Evolutionary conservation across 495 filamentous ascomycete genomes (phyloP).

Genomic region (Lasiosphaeriaceae sp.): DNA sequence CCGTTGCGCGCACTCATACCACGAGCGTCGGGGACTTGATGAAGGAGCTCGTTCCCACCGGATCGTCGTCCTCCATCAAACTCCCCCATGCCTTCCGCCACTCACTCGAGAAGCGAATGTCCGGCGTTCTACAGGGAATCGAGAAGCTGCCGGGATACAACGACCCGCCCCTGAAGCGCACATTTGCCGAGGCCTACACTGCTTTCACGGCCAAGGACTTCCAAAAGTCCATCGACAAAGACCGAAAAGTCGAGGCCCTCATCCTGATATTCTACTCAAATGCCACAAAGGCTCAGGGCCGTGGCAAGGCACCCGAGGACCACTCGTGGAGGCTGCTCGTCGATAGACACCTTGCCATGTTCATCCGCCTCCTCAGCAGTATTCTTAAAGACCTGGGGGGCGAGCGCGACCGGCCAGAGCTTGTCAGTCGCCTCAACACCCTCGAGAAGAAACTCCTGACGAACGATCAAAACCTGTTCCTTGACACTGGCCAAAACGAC

Average conservation of each 20-base stretch:
- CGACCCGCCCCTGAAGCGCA: slow-evolving; percentile 82
- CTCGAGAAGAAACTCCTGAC: slow-evolving; percentile 90
- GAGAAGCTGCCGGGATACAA: slow-evolving; percentile 71
- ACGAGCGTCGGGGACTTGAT: slow-evolving; percentile 64
- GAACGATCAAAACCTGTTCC: slow-evolving; percentile 86
- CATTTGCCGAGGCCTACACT: slow-evolving; percentile 78
- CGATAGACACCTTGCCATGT: slow-evolving; percentile 91
- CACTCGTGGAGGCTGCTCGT: slow-evolving; percentile 90
- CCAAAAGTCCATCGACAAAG: slow-evolving; percentile 87
- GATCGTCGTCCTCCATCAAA: slow-evolving; percentile 39
- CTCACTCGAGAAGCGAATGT: slow-evolving; percentile 73
- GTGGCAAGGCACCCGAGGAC: slow-evolving; percentile 77
- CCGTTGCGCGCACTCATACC: slow-evolving; percentile 60
- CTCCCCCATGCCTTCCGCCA: slow-evolving; percentile 54
- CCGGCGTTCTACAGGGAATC: slow-evolving; percentile 72
- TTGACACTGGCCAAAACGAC: slow-evolving; percentile 49
- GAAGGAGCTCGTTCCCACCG: slow-evolving; percentile 46
- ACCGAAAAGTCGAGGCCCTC: slow-evolving; percentile 89
- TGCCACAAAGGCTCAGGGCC: slow-evolving; percentile 75
- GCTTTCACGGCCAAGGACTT: slow-evolving; percentile 71
- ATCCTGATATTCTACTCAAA: slow-evolving; percentile 77
- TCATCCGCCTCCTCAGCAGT: slow-evolving; percentile 79
- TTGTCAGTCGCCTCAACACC: slow-evolving; percentile 70
- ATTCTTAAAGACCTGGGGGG: slow-evolving; percentile 73
- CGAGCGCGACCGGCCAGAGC: slow-evolving; percentile 73